Base-by-base conservation (phyloP, 768 basidiomycete species). In the Ramaria rubella region DNA sequence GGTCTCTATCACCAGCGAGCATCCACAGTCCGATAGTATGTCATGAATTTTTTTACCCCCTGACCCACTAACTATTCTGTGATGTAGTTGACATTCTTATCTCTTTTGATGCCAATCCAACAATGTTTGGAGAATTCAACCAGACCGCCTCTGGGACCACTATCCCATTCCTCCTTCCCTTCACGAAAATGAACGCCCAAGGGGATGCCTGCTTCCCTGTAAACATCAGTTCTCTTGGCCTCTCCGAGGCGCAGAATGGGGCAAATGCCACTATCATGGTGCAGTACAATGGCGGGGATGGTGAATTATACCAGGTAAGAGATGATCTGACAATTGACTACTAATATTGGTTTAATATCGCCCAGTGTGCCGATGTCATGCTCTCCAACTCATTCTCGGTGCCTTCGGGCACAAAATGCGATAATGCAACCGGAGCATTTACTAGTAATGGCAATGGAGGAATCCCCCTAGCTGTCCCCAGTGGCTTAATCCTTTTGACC, bases 321-420 rank as follows among this genome's bases (percentile, higher is more conserved):
- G 19, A 9, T 65, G 24, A 5, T 9, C 19, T 42, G 12, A 5
- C 15, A 55, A 49, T 15, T 33, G 23, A 45, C n/a, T 26, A 33
- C n/a, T 27, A 34, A 19, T 7, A 34, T 19, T 45, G 38, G 23
- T 33, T 60, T 23, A 14, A 34, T 46, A 19, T 56, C 14, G 21
- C n/a, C n/a, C 64, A 92, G 86, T 94, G 90, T 65, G 78, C 91
- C 34, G 92, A 94, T 70, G 68, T 94, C 62, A 83, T 84, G 19
- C 72, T 94, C 29, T 77, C 82, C 40, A 77, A 72, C 21, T 77
- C 67, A 63, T 74, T 74, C 60, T 77, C 73, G 15, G 70, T 81
- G 31, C 75, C 82, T 1, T 70, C 77, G 31, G 76, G 72, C 55
- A 64, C 73, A 30, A 64, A 67, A 44, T 76, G 75, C 61, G 59